Base-by-base conservation (phyloP, 441 rosid species). In the Brassica hybrid region DNA sequence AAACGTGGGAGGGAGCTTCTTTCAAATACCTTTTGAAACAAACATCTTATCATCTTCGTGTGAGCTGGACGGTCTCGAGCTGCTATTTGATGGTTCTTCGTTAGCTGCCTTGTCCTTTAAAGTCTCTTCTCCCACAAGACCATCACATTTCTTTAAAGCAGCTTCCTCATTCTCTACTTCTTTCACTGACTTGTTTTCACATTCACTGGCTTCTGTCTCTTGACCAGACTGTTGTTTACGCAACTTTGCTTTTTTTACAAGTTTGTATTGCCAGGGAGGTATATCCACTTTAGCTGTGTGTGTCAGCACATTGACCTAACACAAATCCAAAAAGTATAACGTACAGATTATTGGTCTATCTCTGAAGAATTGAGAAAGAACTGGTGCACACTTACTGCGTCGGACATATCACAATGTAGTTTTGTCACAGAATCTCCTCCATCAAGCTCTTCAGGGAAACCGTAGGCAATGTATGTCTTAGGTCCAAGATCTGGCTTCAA, bases 401-500 rank as follows among this genome's bases (percentile, higher is more conserved):
- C 99, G 27, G 98, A 90, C 80, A 93, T 78, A 76, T 93, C 97
- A 61, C 95, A 93, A 54, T 95, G 99, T 45, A 95, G 97, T 75
- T 90, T 93, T 43, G 98, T 95, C 17, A 91, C 94, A 1, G 98
- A 95, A 84, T 95, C 95, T 27, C 99, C 98, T 81, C 94, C 80
- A 71, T 88, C 83, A 66, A 93, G 93, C 86, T 95, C 98, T 66
- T 88, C 89, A 2, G 60, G 72, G 60, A 83, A 64, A 17, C 99
- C 98, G 50, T 93, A 93, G 2, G 97, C 99, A 79, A 93, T 90
- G 74, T 95, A 93, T 8, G 99, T 87, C 78, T 93, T 95, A 2
- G 98, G 99, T 54, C 99, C 99, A 85, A 96, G 65, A 83, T 96
- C 99, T 6, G 98, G 97, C 79, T 94, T 89, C 73, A 95, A 54